Evolutionary conservation across 1,139 yeast genomes (phyloP).

Genomic region (Sugiyamaella sp.): DNA sequence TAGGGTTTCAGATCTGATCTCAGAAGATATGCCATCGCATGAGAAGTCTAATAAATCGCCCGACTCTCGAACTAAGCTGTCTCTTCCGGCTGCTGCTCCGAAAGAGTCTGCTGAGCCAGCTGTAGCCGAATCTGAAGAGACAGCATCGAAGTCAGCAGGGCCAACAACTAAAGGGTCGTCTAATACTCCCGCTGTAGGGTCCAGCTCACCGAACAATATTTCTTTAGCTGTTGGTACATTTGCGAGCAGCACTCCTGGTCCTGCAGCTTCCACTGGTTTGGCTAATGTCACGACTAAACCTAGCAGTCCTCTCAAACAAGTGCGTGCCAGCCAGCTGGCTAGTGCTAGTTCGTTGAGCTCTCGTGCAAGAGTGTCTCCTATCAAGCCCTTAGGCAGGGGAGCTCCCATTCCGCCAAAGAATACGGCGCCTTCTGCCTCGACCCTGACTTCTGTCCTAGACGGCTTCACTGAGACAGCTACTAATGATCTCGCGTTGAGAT

Average conservation of each 20-base stretch:
- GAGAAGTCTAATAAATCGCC: neutral
- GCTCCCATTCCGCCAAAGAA: neutral
- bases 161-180: no score
- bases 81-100: neutral
- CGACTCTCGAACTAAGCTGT: no score
- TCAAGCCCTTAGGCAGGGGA: neutral
- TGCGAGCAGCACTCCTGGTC: neutral
- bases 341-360: neutral
- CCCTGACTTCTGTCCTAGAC: neutral
- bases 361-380: neutral
- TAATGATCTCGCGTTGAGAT: conserved; percentile 1
- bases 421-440: neutral
- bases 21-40: no score
- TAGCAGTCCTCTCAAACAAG: neutral
- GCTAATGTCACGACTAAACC: neutral
- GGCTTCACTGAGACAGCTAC: neutral
- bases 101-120: neutral
- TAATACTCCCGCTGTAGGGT: neutral
- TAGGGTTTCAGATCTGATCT: no score
- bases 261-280: neutral
- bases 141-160: neutral
- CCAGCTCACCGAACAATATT: neutral
- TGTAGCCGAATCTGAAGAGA: neutral
- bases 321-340: neutral
- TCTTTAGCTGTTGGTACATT: no score